Conservation (phyloP, 768 basidiomycete genomes). For the Candolleomyces eurysporus region DNA sequence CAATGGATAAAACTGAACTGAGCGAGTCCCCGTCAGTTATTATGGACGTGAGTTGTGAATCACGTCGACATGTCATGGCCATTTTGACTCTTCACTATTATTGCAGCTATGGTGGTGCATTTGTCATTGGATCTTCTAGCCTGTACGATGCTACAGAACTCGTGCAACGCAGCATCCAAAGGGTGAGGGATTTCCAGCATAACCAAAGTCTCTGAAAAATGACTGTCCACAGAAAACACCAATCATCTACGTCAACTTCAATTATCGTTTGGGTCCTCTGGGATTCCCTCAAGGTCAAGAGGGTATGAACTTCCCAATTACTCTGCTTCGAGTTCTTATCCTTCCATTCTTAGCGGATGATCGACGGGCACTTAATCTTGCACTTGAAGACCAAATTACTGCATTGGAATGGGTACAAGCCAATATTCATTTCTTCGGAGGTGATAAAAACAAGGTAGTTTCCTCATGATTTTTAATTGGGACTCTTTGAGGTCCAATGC, state of each 20-base stretch:
- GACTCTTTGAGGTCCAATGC: background rate
- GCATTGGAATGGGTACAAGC: slow-evolving; percentile 56
- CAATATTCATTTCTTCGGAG: slow-evolving; percentile 60
- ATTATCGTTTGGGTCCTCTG: slow-evolving; percentile 45
- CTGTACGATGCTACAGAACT: slow-evolving; percentile 32
- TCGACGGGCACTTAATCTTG: slow-evolving; percentile 42
- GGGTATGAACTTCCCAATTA: slow-evolving; percentile 14
- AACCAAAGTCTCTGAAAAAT: too few species aligned
- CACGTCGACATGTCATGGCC: background rate
- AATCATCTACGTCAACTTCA: slow-evolving; percentile 38
- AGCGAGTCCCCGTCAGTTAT: slow-evolving; percentile 21
- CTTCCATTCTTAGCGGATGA: slow-evolving; percentile 22
- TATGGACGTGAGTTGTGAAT: slow-evolving; percentile 33
- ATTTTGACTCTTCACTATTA: background rate
- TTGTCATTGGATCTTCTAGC: slow-evolving; percentile 23
- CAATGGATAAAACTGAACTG: background rate
- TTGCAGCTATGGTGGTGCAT: slow-evolving; percentile 34
- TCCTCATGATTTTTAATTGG: background rate
- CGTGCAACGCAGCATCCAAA: slow-evolving; percentile 32
- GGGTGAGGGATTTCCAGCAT: slow-evolving; percentile 21
- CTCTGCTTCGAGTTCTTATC: too few species aligned
- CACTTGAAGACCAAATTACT: slow-evolving; percentile 42
- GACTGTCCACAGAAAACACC: slow-evolving; percentile 35
- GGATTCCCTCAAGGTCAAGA: slow-evolving; percentile 43
- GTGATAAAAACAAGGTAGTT: slow-evolving; percentile 37